Percentiles rank a stretch among this genome's conserved stretches.
Evolutionary conservation across 2,329 filamentous ascomycete genomes (phyloP).

Genomic region (Teratosphaeria viscida): DNA sequence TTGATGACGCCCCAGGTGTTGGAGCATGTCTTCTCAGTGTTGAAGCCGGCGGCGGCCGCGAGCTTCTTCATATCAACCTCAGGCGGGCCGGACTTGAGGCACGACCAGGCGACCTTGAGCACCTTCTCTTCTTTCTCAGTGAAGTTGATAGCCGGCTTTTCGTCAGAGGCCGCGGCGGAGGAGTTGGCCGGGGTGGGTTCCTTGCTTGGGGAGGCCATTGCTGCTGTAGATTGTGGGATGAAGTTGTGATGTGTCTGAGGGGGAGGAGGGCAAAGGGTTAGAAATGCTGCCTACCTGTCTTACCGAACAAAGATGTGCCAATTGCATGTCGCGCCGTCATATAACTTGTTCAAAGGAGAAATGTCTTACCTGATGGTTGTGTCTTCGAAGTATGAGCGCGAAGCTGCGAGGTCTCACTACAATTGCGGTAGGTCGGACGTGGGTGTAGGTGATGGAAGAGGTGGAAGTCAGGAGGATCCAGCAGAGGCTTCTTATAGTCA

Average conservation of each 20-base stretch:
- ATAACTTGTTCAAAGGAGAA: not conserved
- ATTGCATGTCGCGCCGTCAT: not conserved
- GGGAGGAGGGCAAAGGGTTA: not conserved
- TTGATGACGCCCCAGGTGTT: conserved; percentile 28
- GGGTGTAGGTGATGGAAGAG: not conserved
- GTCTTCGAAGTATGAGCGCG: not conserved
- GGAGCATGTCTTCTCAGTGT: conserved; percentile 21
- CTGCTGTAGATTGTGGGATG: not conserved
- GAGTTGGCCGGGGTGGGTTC: conserved; percentile 3
- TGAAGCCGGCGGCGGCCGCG: conserved; percentile 17
- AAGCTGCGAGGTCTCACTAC: not conserved
- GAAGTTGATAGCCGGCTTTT: conserved; percentile 12
- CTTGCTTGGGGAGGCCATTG: conserved; percentile 2
- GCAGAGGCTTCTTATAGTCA: not conserved
- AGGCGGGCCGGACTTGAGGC: conserved; percentile 22
- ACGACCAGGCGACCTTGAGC: conserved; percentile 21
- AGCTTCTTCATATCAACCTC: conserved; percentile 26
- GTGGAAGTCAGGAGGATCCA: not conserved
- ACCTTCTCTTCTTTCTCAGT: conserved; percentile 19
- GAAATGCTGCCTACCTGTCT: not conserved
- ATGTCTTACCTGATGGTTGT: not conserved
- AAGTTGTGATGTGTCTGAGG: not conserved
- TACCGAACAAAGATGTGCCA: not conserved
- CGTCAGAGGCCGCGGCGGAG: not conserved
- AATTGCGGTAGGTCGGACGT: not conserved